phyloP scores from a whole-genome alignment of 2,329 filamentous ascomycete species.

The Verticillium longisporum region DNA sequence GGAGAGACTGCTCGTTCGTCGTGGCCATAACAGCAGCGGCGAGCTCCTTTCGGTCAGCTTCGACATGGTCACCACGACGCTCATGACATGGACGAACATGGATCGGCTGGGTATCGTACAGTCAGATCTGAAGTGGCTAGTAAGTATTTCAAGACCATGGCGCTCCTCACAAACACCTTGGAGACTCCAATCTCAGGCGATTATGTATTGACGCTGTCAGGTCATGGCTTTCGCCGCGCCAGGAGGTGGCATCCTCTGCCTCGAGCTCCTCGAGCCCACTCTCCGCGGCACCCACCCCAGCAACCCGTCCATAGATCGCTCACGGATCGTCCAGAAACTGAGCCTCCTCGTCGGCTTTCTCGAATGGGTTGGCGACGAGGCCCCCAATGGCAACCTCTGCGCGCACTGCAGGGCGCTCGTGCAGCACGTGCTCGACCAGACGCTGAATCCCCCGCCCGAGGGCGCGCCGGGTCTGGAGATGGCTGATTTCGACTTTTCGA shows the following conservation, averaged over 20 bases:
- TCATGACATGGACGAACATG: constrained; percentile 42
- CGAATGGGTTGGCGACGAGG: constrained; percentile 40
- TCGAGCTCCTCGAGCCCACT: constrained; percentile 33
- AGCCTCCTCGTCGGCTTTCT: constrained; percentile 44
- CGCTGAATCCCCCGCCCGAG: constrained; percentile 12
- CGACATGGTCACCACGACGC: constrained; percentile 37
- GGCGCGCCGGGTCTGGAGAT: constrained; percentile 8
- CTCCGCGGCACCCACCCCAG: constrained; percentile 19
- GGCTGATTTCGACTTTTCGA: constrained; percentile 26
- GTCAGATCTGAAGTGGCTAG: constrained; percentile 42
- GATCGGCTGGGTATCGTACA: constrained; percentile 34
- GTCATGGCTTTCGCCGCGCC: constrained; percentile 44
- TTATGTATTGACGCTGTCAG: constrained; percentile 16
- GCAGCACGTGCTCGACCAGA: constrained; percentile 40
- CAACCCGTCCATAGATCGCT: constrained; percentile 31
- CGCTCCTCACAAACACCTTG: no score
- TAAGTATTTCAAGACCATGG: constrained; percentile 15
- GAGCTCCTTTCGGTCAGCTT: constrained; percentile 37
- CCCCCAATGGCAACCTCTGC: constrained; percentile 42
- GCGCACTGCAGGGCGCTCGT: constrained; percentile 39
- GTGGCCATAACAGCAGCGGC: constrained; percentile 26
- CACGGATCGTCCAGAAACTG: constrained; percentile 43
- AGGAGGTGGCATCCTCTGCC: constrained; percentile 40
- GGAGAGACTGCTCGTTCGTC: constrained; percentile 46
- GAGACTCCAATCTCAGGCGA: no score